A percentile compares a stretch with the other conserved stretches of the same genome.
Evolutionary conservation across 495 filamentous ascomycete genomes (phyloP).

Genomic region (Niebla homalea): DNA sequence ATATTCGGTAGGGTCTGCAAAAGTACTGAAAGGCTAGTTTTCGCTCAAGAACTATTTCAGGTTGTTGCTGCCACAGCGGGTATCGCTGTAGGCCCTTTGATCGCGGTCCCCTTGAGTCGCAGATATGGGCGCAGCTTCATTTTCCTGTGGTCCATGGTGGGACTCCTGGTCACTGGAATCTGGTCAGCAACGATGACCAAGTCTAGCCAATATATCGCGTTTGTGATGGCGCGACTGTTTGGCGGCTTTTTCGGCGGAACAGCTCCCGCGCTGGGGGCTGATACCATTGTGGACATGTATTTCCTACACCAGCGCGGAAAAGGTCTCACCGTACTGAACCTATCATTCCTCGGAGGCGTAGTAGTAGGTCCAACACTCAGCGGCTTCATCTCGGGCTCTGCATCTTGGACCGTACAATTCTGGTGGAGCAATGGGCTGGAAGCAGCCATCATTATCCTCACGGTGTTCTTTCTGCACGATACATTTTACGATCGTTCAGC

Average conservation of each 20-base stretch:
- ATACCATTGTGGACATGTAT: slow-evolving; percentile 31
- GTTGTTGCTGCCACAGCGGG: neutral
- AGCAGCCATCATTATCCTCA: slow-evolving; percentile 20
- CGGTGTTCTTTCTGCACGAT: neutral
- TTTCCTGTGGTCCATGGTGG: slow-evolving; percentile 3
- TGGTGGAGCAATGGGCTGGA: slow-evolving; percentile 36
- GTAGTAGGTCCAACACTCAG: slow-evolving; percentile 32
- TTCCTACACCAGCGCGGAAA: slow-evolving; percentile 33
- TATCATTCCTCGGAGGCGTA: slow-evolving; percentile 29
- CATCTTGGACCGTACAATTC: slow-evolving; percentile 32
- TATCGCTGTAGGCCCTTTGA: neutral
- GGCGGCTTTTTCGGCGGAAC: neutral
- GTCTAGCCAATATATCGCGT: neutral
- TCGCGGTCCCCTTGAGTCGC: slow-evolving; percentile 13
- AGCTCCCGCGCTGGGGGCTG: neutral
- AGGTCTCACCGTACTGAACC: slow-evolving; percentile 31
- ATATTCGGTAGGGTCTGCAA: slow-evolving; percentile 5
- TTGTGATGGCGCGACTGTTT: neutral
- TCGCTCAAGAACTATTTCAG: neutral
- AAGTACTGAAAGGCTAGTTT: slow-evolving; percentile 1
- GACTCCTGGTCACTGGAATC: slow-evolving; percentile 1
- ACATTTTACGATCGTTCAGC: neutral
- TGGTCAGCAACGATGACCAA: neutral
- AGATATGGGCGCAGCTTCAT: slow-evolving; percentile 4
- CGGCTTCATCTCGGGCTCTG: slow-evolving; percentile 30